Evolutionary conservation across 2,329 filamentous ascomycete species (phyloP), one percentile per base, ranked within the genome.

Genomic region (Balansia obtecta): DNA sequence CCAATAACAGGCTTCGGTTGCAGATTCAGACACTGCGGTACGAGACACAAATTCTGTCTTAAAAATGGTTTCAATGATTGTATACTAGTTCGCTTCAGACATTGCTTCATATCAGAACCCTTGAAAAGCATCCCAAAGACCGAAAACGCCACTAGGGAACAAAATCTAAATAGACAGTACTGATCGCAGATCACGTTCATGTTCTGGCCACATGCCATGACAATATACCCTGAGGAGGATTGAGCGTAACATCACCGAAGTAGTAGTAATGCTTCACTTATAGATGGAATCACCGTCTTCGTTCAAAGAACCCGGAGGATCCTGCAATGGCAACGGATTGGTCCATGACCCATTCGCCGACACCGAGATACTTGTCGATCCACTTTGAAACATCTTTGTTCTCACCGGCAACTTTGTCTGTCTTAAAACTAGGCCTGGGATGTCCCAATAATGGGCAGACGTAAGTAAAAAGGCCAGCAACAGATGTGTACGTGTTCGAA

Each of bases 311-410:
- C 53, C 84, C 79, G 64, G 87, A 94, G 46, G 86, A 84, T 41
- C 88, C 86, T 65, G 95, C 87, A 51, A 97, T 80, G 40, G 90
- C 90, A 33, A 97, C 88, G 32, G 89, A 94, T 72, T 94, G 86
- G 68, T 98, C 93, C 89, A 98, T 95, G 56, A 96, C 86, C 81
- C 89, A 95, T 73, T 98, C 93, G 60, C 93, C 93, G 16, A 96
- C 84, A 55, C 88, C 88, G 42, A 97, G 82, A 68, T 97, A 97
- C 66, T 85, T 91, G 63, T 91, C 85, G 58, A 97, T 81, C 89
- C 90, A 97, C 63, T 83, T 84, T 65, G 85, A 84, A 58, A 93
- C 69, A 55, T 90, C 85, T 66, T 88, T 86, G 68, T 83, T 91
- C 52, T 94, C 88, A 65, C 75, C 74, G 33, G 85, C 79, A 62